Base-by-base conservation (phyloP, 495 filamentous ascomycete species). In the Hypoxylon lienhwacheense region DNA sequence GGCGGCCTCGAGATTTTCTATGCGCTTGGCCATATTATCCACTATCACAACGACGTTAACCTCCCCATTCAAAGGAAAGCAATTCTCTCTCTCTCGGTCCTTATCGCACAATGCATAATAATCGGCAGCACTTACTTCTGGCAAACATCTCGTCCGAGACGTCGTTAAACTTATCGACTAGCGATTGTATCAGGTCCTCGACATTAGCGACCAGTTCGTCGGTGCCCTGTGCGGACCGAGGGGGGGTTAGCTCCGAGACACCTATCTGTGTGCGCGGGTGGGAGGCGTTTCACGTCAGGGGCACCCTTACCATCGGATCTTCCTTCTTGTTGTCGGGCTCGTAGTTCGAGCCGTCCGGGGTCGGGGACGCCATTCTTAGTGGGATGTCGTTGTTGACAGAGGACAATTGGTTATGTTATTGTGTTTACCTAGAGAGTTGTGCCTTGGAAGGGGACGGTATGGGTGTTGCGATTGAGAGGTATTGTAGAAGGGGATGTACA, bases 11-110 rank as follows among this genome's bases (percentile, higher is more conserved):
- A 97, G 81, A 40, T 86, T 88, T 66, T 97, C 92, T 3, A 97
- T 72, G 12, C 92, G 86, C 52, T 85, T 78, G 8, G 89, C 85
- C 92, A 97, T 97, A 47, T 96, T 93, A 62, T 97, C 92, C 85
- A 97, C 91, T 96, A 55, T 22, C 28, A 2, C 10, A 5, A 17
- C 33, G 11, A 28, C 15, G 31, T 61, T 35, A 54, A 55, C 51
- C 28, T 36, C 36, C 16, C 14, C 10, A 15, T 21, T 8, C 20
- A 16, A 22, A 34, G 34, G 59, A 39, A 33, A 3, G 17, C 3
- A 21, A 8, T 39, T 11, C 7, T 7, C 7, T 39, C 12, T 1
- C 7, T 15, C 35, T n/a, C n/a, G n/a, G n/a, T n/a, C n/a, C n/a
- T n/a, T n/a, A n/a, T n/a, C n/a, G n/a, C n/a, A n/a, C n/a, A n/a